Base-by-base conservation (phyloP, 2,329 filamentous ascomycete genomes). In the Curvularia sp. region DNA sequence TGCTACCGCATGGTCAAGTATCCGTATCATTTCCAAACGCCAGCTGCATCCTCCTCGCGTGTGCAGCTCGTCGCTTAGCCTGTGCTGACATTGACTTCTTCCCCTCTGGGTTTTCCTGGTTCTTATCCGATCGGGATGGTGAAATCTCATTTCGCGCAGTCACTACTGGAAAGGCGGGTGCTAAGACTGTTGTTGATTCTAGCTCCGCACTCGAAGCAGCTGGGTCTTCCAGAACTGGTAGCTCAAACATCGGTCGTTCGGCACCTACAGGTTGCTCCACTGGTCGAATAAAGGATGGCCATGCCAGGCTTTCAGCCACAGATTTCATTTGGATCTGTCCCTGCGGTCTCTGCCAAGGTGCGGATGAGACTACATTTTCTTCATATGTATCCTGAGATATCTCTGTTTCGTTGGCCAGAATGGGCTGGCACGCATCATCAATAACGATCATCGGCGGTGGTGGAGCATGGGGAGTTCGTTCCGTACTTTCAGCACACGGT, bases 41-140 rank as follows among this genome's bases (percentile, higher is more conserved):
- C 18, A 67, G 51, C 25, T 69, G 58, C 70, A 75, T 71, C 21
- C 69, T 60, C 34, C 67, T 47, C 23, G 65, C 63, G 49, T 74
- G 71, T 8, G 68, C 69, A 34, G 64, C 60, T 48, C 70, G 60
- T 36, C 73, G 57, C 32, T 68, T 74, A 8, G 65, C 66, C 53
- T 70, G 63, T 6, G 70, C 64, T 7, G 67, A 63, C 59, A 67
- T 63, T 5, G 65, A 55, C 21, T 56, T 59, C 12, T 46, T 56
- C 48, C 21, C 32, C 2, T 2, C 48, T 41, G 9, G 23, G 1
- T 23, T 15, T 12, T 47, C 28, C 10, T 45, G 42, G 18, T 28
- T 49, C n/a, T 27, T 23, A 18, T n/a, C 3, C 25, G 25, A 27
- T 27, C 7, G 25, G 3, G 25, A 27, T 7, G 25, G 25, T 7